Evolutionary conservation across 495 filamentous ascomycete genomes (phyloP), one percentile per base, ranked within the genome.

Genomic region (Neurospora cerealis): DNA sequence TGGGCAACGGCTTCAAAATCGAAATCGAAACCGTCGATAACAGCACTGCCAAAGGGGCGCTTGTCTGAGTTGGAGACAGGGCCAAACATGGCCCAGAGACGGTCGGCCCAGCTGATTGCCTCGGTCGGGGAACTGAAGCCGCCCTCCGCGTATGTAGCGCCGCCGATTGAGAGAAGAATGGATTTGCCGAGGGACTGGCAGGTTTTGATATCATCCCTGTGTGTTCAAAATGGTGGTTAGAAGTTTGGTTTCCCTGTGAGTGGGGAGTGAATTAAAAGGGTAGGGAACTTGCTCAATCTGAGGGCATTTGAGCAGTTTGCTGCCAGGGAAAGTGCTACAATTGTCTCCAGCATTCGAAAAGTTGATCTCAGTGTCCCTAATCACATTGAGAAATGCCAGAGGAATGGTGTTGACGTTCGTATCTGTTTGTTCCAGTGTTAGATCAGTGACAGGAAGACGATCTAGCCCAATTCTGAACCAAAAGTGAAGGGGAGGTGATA

Each of bases 1-100:
- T 73, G 73, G 74, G 74, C 78, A 62, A 69, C 83, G 76, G 75
- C 80, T 76, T 92, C 90, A 46, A 91, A 87, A 79, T 92, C 90
- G 72, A 92, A 87, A 76, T 94, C 92, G 77, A 93, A 93, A 4
- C 92, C 92, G 76, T 94, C 91, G 54, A 93, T 78, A 38, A 86
- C 82, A 34, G 89, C 87, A 19, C 86, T 77, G 24, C 89, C 90
- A 74, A 94, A 92, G 5, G 92, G 92, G 42, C 91, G 87, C 69
- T 85, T 83, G 6, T 75, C 80, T 38, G 79, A 74, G 21, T 74
- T 79, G 70, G 75, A 72, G 7, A 76, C 73, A 11, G 88, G 85
- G 39, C 91, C 91, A 78, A 93, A 93, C 44, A 91, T 88, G 46
- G 87, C 80, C 91, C 91, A 93, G 69, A 94, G 79, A 5, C 85